Percentiles rank a stretch among this genome's conserved stretches.
phyloP scores from a whole-genome alignment of 2,329 filamentous ascomycete genomes.

The Zymoseptoria pseudotritici region DNA sequence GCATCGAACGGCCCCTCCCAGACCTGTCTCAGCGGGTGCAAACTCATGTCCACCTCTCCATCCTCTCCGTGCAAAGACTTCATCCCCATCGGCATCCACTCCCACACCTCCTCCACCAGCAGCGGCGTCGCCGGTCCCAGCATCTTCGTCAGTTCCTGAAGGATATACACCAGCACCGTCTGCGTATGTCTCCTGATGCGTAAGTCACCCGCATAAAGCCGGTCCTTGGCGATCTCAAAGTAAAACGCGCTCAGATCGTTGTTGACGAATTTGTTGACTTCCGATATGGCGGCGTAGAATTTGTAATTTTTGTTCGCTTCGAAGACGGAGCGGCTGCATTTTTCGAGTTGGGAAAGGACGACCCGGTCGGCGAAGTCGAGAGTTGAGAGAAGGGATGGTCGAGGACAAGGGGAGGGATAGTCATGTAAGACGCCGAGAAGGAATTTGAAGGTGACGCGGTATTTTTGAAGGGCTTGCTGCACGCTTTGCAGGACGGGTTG shows the following conservation, averaged over 20 bases:
- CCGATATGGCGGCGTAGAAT: constrained; percentile 68
- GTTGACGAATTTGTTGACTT: constrained; percentile 73
- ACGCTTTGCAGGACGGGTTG: constrained; percentile 68
- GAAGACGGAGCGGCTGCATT: constrained; percentile 58
- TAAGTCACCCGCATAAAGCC: constrained; percentile 74
- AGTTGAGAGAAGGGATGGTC: constrained; percentile 6
- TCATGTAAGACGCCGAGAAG: constrained; percentile 60
- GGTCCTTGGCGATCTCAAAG: constrained; percentile 84
- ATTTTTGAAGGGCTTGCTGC: constrained; percentile 73
- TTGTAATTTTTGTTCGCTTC: constrained; percentile 63
- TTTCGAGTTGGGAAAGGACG: constrained; percentile 65
- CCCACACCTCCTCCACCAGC: constrained; percentile 83
- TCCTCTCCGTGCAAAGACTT: neutral
- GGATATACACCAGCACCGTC: constrained; percentile 53
- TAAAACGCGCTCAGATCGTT: constrained; percentile 88
- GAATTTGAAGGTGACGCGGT: constrained; percentile 84
- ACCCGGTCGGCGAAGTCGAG: constrained; percentile 53
- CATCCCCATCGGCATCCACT: constrained; percentile 53
- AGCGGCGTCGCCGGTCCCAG: constrained; percentile 73
- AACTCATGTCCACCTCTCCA: neutral
- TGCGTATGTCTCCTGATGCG: constrained; percentile 54
- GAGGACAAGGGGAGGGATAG: constrained; percentile 27
- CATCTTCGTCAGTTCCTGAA: constrained; percentile 67
- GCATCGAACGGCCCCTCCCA: constrained; percentile 20
- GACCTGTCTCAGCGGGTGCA: constrained; percentile 21